Base-by-base conservation (phyloP, 2,329 filamentous ascomycete genomes). In the Hymenotorrendiella dingleyae region DNA sequence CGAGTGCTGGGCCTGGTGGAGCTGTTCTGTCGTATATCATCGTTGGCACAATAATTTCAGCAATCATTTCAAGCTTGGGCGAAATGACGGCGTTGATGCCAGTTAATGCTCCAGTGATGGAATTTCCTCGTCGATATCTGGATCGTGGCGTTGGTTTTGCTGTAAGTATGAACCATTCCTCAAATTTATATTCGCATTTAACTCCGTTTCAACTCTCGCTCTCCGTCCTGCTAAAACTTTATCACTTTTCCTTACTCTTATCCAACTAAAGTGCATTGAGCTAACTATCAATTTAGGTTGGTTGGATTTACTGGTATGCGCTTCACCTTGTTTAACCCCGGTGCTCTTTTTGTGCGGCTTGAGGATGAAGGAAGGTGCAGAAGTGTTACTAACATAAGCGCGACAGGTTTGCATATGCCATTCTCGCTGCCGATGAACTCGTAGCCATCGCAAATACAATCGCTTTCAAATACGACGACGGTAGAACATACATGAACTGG, bases 31-130 rank as follows among this genome's bases (percentile, higher is more conserved):
- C 57, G 26, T 69, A 69, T 42, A 42, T 68, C 1, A 56, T 70
- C 16, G 67, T 68, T 55, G 67, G 66, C 19, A 66, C 62, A 4
- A 62, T 69, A 21, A 65, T 70, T 27, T 66, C 64, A 2, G 64
- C 65, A 1, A 65, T 67, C 3, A 66, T 68, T 7, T 66, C 65
- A 10, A 68, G 64, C 36, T 48, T 71, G 6, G 67, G 68, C 14
- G 60, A 66, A 40, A 64, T 64, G 60, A 64, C 64, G 3, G 59
- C 62, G 29, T 55, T 66, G 41, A 64, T 66, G 62, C 64, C 64
- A 10, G 64, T 67, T 28, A 64, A 65, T 43, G 61, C 61, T 22
- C 61, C 62, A 9, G 62, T 66, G 12, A 64, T 66, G 55, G 61
- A 66, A 38, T 66, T 66, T 41, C 59, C 63, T 12, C 54, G 62